Evolutionary conservation across 2,329 filamentous ascomycete genomes (phyloP).

Genomic region (Talaromyces sp.): DNA sequence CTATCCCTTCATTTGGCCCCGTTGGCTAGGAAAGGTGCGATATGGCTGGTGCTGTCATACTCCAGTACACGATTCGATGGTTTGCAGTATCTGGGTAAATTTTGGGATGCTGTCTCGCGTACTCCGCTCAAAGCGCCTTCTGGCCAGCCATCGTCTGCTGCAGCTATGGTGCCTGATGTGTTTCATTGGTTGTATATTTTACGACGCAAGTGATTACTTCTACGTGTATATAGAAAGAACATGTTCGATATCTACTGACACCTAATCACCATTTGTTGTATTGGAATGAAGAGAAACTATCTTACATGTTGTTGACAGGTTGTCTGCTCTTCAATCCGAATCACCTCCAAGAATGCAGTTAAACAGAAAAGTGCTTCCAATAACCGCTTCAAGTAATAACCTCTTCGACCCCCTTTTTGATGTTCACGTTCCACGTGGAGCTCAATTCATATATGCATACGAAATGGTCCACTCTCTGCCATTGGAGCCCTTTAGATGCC

Average conservation of each 20-base stretch:
- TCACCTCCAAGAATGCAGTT: too few species aligned
- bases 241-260: background rate
- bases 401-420: too few species aligned
- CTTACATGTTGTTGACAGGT: background rate
- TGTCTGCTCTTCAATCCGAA: too few species aligned
- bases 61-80: slow-evolving; percentile 31
- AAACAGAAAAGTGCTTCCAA: too few species aligned
- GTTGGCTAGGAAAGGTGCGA: slow-evolving; percentile 24
- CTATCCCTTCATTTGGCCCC: slow-evolving; percentile 29
- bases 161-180: slow-evolving; percentile 28
- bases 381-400: too few species aligned
- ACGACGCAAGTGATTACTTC: slow-evolving; percentile 11
- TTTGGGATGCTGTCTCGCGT: slow-evolving; percentile 28
- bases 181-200: slow-evolving; percentile 36
- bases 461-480: too few species aligned
- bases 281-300: background rate
- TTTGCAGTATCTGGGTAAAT: slow-evolving; percentile 18
- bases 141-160: slow-evolving; percentile 23
- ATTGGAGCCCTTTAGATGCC: too few species aligned
- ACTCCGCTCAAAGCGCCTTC: slow-evolving; percentile 29
- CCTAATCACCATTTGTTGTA: background rate
- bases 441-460: too few species aligned
- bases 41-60: slow-evolving; percentile 32
- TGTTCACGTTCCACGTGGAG: too few species aligned
- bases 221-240: background rate